A percentile compares a stretch with the other conserved stretches of the same genome.
Evolutionary conservation across 176 grass and related monocot species (phyloP).

Genomic region (Musa itinerans): DNA sequence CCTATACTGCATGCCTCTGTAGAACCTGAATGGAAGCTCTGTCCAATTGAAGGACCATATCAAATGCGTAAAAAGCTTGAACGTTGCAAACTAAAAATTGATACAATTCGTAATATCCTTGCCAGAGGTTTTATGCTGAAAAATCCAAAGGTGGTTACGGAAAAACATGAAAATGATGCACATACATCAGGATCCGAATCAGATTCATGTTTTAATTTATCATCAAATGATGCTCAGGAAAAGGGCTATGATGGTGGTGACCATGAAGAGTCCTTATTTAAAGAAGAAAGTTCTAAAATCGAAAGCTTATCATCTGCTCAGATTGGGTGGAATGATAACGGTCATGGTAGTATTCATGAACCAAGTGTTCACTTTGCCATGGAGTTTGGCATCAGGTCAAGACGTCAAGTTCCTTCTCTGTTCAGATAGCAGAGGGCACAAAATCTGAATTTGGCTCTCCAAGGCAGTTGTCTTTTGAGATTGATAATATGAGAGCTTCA

Average conservation of each 20-base stretch:
- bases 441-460: slow-evolving; percentile 77
- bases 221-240: slow-evolving; percentile 44
- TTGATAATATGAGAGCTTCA: slow-evolving; percentile 49
- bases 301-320: slow-evolving; percentile 47
- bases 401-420: slow-evolving; percentile 71
- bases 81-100: slow-evolving; percentile 72
- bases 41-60: slow-evolving; percentile 93
- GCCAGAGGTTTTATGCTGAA: slow-evolving; percentile 37
- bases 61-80: slow-evolving; percentile 97
- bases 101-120: slow-evolving; percentile 88
- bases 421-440: slow-evolving; percentile 57
- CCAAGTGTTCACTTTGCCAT: slow-evolving; percentile 89
- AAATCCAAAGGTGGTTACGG: slow-evolving; percentile 34
- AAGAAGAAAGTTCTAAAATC: slow-evolving; percentile 50
- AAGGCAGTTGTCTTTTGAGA: slow-evolving; percentile 46
- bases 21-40: slow-evolving; percentile 73
- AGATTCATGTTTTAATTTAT: slow-evolving; percentile 72
- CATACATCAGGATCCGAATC: slow-evolving; percentile 59
- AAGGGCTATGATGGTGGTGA: slow-evolving; percentile 53
- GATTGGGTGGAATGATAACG: slow-evolving; percentile 77
- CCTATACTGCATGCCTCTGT: slow-evolving; percentile 48
- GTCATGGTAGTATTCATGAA: slow-evolving; percentile 62
- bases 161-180: slow-evolving; percentile 42
- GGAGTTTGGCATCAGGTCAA: slow-evolving; percentile 79
- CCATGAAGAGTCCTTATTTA: slow-evolving; percentile 53